Conservation (phyloP, 2,329 filamentous ascomycete genomes). For the Akanthomyces lecanii region DNA sequence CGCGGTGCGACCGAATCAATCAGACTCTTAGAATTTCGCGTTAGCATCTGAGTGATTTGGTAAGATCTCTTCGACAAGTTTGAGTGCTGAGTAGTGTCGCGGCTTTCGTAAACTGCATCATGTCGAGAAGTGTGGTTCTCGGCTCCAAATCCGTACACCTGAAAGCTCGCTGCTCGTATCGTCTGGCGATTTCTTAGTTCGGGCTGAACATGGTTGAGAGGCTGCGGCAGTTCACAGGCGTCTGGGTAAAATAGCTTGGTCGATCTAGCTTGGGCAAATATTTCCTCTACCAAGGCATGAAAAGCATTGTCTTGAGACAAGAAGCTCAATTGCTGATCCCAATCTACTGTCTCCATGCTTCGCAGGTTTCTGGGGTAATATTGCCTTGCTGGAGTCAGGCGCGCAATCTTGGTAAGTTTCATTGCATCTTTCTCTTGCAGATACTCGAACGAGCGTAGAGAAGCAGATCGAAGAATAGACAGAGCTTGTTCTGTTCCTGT, state of each 20-base stretch:
- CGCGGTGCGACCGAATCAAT: not conserved
- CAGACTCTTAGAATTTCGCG: not conserved
- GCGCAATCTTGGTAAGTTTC: not conserved
- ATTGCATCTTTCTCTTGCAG: not conserved
- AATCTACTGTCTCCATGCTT: slow-evolving; percentile 1
- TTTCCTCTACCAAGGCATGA: not conserved
- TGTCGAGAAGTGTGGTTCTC: not conserved
- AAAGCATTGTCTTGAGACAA: slow-evolving; percentile 3
- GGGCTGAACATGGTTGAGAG: not conserved
- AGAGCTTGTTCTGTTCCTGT: slow-evolving; percentile 54
- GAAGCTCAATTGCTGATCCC: not conserved
- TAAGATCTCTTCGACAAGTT: not conserved
- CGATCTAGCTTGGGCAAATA: not conserved
- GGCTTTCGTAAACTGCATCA: not conserved
- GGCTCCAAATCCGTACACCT: slow-evolving; percentile 6
- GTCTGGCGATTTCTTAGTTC: not conserved
- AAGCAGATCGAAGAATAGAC: slow-evolving; percentile 41
- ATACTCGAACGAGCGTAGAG: slow-evolving; percentile 38
- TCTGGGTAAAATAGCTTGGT: not conserved
- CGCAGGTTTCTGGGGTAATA: not conserved
- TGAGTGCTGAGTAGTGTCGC: not conserved
- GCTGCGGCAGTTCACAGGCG: not conserved
- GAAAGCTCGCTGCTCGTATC: slow-evolving; percentile 3
- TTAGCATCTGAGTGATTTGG: not conserved
- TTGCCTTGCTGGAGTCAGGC: not conserved